Percentiles rank a stretch among this genome's conserved stretches.
phyloP scores from a whole-genome alignment of 257 asterid genomes.

The Salvia splendens region DNA sequence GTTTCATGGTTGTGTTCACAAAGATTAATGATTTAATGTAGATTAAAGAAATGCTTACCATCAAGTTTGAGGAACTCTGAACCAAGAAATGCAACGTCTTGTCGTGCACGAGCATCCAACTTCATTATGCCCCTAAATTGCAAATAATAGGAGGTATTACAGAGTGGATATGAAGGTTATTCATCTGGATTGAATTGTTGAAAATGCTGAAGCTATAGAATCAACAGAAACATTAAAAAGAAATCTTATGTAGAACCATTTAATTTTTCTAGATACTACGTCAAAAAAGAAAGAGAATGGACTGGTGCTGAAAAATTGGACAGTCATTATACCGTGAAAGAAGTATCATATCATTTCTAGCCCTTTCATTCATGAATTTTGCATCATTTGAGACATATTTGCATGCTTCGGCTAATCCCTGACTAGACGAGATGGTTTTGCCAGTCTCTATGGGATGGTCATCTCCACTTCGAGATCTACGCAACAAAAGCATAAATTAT shows the following conservation, averaged over 20 bases:
- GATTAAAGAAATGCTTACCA: conserved; percentile 49
- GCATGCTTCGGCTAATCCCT: conserved; percentile 89
- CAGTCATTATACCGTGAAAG: conserved; percentile 64
- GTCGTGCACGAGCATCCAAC: conserved; percentile 91
- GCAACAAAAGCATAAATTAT: conserved; percentile 24
- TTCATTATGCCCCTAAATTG: conserved; percentile 65
- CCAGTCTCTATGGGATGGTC: conserved; percentile 49
- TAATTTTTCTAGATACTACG: too few species aligned
- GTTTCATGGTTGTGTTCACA: not conserved
- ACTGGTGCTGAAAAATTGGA: conserved; percentile 16
- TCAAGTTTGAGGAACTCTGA: conserved; percentile 92
- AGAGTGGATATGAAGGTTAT: conserved; percentile 9
- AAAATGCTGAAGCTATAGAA: conserved; percentile 10
- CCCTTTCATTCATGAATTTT: conserved; percentile 82
- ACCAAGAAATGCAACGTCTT: conserved; percentile 88
- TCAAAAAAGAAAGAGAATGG: not conserved
- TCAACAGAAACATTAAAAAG: too few species aligned
- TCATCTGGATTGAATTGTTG: not conserved
- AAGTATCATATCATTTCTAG: conserved; percentile 48
- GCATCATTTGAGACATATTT: conserved; percentile 82
- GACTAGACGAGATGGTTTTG: conserved; percentile 46
- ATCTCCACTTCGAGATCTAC: conserved; percentile 52
- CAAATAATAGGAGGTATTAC: conserved; percentile 23
- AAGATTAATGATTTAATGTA: not conserved
- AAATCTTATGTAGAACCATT: too few species aligned